Conservation (phyloP, 306 rosid species). For the Trichosanthes cucumerina region DNA sequence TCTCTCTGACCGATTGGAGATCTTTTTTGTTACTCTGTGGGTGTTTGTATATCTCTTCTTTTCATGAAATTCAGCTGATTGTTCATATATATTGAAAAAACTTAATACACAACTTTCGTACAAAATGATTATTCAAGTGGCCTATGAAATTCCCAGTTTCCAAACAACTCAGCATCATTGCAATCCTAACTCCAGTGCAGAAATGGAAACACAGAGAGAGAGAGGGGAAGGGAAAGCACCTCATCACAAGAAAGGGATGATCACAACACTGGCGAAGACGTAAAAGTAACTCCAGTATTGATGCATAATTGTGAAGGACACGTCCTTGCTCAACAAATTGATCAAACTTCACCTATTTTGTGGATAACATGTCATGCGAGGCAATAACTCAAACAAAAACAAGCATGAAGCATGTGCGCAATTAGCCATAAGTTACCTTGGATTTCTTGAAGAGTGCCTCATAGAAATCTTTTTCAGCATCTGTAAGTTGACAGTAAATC, state of each 20-base stretch:
- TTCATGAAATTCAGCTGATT: background rate
- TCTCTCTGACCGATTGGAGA: background rate
- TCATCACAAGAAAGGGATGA: conserved; percentile 98
- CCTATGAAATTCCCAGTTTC: background rate
- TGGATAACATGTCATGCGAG: background rate
- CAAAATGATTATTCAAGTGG: background rate
- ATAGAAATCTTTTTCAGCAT: conserved; percentile 86
- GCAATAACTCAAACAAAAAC: background rate
- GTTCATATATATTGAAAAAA: background rate
- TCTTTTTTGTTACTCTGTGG: background rate
- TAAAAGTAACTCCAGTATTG: conserved; percentile 87
- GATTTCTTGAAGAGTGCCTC: conserved; percentile 84
- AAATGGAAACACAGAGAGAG: background rate
- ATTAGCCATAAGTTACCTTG: conserved; percentile 35
- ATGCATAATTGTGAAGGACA: conserved; percentile 97
- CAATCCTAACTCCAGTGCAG: background rate
- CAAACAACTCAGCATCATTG: background rate
- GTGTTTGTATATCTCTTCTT: background rate
- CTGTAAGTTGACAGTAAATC: conserved; percentile 79
- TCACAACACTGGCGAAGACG: conserved; percentile 98
- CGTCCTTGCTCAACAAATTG: conserved; percentile 98
- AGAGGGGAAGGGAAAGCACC: conserved; percentile 31
- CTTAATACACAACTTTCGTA: background rate
- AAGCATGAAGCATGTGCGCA: background rate
- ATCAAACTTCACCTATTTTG: conserved; percentile 67